Evolutionary conservation across 2,329 filamentous ascomycete genomes (phyloP).

Genomic region (Aspergillus puulaauensis): DNA sequence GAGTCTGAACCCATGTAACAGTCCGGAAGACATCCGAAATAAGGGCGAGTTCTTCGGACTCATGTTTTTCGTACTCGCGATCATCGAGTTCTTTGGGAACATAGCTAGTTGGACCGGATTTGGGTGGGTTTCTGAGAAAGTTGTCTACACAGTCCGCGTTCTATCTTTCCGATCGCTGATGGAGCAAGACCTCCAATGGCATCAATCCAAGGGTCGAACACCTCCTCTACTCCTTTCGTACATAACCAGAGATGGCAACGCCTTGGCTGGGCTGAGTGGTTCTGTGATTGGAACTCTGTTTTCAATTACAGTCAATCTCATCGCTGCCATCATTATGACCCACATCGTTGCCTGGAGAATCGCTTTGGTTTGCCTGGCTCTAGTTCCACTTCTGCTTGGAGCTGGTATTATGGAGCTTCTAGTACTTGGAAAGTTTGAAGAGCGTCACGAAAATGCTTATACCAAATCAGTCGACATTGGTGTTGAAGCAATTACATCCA

Average conservation of each 20-base stretch:
- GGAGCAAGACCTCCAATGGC: slow-evolving; percentile 68
- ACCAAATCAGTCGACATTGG: slow-evolving; percentile 51
- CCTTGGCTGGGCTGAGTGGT: slow-evolving; percentile 67
- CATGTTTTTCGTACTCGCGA: slow-evolving; percentile 61
- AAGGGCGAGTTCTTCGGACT: slow-evolving; percentile 55
- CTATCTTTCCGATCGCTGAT: slow-evolving; percentile 65
- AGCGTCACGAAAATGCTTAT: slow-evolving; percentile 51
- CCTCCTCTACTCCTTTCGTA: slow-evolving; percentile 62
- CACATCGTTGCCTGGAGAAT: slow-evolving; percentile 75
- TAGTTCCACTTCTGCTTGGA: slow-evolving; percentile 66
- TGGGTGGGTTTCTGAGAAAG: slow-evolving; percentile 61
- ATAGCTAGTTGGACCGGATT: slow-evolving; percentile 59
- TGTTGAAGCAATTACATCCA: slow-evolving; percentile 50
- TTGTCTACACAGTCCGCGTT: slow-evolving; percentile 63
- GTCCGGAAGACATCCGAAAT: slow-evolving; percentile 44
- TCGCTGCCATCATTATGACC: slow-evolving; percentile 66
- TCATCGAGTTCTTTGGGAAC: slow-evolving; percentile 62
- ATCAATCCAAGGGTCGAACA: slow-evolving; percentile 60
- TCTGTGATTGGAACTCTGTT: slow-evolving; percentile 68
- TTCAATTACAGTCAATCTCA: slow-evolving; percentile 66
- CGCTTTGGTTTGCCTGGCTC: slow-evolving; percentile 67
- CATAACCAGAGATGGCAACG: slow-evolving; percentile 68
- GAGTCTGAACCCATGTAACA: slow-evolving; percentile 55
- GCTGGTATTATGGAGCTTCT: slow-evolving; percentile 68
- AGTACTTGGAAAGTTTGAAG: slow-evolving; percentile 59